These are phyloP conservation scores for Penicillium sp. DNA, from an alignment of 2,329 filamentous ascomycete species.

Conservation along the genomic window DNA sequence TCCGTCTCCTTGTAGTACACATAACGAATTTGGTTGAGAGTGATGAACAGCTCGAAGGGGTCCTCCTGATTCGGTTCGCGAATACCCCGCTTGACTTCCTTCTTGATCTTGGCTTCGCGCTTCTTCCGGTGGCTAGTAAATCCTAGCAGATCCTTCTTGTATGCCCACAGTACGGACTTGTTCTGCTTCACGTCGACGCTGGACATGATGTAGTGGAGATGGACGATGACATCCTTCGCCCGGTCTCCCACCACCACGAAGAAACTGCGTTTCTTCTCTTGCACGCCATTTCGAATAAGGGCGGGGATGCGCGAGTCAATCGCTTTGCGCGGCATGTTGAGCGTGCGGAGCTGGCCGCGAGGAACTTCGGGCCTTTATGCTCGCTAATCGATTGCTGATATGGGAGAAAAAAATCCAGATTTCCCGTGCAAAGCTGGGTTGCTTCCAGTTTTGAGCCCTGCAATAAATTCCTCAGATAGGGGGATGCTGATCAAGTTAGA, in stretches of 20 bases:
- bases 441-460: too few relatives aligned
- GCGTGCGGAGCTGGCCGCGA: slow-evolving; percentile 21
- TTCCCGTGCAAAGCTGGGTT: too few relatives aligned
- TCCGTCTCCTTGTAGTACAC: slow-evolving; percentile 99
- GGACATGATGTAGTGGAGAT: slow-evolving; percentile 90
- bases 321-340: slow-evolving; percentile 46
- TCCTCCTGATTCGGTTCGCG: slow-evolving; percentile 90
- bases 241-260: slow-evolving; percentile 94
- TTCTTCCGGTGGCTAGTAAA: slow-evolving; percentile 98
- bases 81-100: slow-evolving; percentile 92
- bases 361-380: slow-evolving; percentile 5
- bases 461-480: slow-evolving; percentile 1
- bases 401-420: background rate
- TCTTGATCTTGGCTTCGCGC: slow-evolving; percentile 97
- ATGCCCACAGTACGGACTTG: slow-evolving; percentile 96
- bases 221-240: slow-evolving; percentile 93
- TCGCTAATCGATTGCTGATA: slow-evolving; percentile 4
- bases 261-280: slow-evolving; percentile 96
- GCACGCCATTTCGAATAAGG: slow-evolving; percentile 85
- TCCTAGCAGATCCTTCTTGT: slow-evolving; percentile 94
- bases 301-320: slow-evolving; percentile 88
- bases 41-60: slow-evolving; percentile 95
- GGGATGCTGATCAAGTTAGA: background rate
- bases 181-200: slow-evolving; percentile 87
- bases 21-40: slow-evolving; percentile 95